Conservation (phyloP, 805 yeast species). For the Nakazawaea holstii region DNA sequence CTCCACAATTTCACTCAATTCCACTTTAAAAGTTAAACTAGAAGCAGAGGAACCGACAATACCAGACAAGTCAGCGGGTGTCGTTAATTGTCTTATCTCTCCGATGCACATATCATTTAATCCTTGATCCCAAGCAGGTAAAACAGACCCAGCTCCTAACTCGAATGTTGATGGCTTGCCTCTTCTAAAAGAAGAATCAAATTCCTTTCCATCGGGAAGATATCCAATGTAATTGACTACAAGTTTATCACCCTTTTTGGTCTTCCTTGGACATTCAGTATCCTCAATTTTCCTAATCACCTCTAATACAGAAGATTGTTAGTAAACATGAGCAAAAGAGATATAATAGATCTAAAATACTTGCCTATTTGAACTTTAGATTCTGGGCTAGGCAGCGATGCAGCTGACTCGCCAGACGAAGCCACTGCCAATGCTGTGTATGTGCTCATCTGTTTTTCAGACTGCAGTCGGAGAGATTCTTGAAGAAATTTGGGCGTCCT, state of each 20-base stretch:
- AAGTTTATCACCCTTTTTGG: conserved; percentile 62
- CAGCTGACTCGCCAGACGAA: background rate
- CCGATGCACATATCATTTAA: conserved; percentile 73
- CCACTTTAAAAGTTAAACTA: conserved; percentile 61
- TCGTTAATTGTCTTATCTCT: conserved; percentile 70
- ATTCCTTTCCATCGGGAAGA: conserved; percentile 60
- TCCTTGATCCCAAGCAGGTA: conserved; percentile 90
- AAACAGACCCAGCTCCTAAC: conserved; percentile 75
- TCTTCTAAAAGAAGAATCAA: conserved; percentile 68
- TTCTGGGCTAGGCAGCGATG: background rate
- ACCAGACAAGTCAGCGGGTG: conserved; percentile 75
- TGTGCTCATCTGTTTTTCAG: background rate
- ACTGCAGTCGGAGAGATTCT: background rate
- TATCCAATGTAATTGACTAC: conserved; percentile 76
- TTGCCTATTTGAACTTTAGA: conserved; percentile 4
- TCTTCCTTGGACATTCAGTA: conserved; percentile 48
- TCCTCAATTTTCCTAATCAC: conserved; percentile 42
- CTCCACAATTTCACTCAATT: conserved; percentile 51
- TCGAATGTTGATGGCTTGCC: conserved; percentile 63
- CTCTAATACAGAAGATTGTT: conserved; percentile 21
- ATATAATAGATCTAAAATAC: background rate
- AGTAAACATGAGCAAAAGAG: background rate
- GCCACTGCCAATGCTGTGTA: background rate
- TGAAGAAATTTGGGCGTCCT: conserved; percentile 4
- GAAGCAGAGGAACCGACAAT: conserved; percentile 71